Conservation (phyloP, 2,329 filamentous ascomycete genomes). For the Phyllosticta ampelicida region DNA sequence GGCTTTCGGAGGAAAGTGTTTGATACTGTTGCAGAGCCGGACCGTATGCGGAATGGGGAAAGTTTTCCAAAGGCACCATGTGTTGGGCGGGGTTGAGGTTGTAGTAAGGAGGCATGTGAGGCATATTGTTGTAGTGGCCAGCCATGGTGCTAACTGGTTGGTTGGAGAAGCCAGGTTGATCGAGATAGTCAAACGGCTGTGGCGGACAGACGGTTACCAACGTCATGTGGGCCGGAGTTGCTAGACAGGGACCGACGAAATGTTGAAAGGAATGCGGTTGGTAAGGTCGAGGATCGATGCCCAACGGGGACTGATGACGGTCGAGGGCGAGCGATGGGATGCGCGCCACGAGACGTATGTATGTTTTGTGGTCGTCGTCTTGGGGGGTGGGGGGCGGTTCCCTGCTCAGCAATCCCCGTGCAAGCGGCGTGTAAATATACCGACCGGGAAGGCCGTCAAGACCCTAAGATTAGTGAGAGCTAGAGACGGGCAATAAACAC, state of each 20-base stretch:
- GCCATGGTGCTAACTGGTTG: constrained; percentile 22
- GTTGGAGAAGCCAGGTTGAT: not conserved
- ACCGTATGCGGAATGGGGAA: constrained; percentile 18
- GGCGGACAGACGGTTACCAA: not conserved
- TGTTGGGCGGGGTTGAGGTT: constrained; percentile 22
- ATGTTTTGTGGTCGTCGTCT: not conserved
- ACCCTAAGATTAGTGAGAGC: constrained; percentile 11
- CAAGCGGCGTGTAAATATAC: constrained; percentile 8
- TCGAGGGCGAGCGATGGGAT: not conserved
- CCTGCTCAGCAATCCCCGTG: constrained; percentile 5
- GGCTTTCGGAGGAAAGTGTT: constrained; percentile 22
- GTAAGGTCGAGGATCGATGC: not conserved
- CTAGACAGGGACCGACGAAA: not conserved
- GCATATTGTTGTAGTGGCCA: constrained; percentile 27
- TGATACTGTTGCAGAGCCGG: constrained; percentile 18
- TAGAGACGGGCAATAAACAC: constrained; percentile 5
- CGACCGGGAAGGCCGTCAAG: constrained; percentile 9
- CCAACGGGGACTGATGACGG: not conserved
- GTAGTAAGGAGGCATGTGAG: constrained; percentile 23
- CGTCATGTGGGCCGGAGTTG: not conserved
- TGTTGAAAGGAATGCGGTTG: not conserved
- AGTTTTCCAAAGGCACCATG: constrained; percentile 21
- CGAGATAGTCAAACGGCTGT: not conserved
- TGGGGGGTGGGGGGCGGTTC: constrained; percentile 6
- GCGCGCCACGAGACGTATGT: not conserved